These are phyloP conservation scores for Musa acuminata DNA, from an alignment of 176 grass and related monocot species.

Conservation along the genomic window DNA sequence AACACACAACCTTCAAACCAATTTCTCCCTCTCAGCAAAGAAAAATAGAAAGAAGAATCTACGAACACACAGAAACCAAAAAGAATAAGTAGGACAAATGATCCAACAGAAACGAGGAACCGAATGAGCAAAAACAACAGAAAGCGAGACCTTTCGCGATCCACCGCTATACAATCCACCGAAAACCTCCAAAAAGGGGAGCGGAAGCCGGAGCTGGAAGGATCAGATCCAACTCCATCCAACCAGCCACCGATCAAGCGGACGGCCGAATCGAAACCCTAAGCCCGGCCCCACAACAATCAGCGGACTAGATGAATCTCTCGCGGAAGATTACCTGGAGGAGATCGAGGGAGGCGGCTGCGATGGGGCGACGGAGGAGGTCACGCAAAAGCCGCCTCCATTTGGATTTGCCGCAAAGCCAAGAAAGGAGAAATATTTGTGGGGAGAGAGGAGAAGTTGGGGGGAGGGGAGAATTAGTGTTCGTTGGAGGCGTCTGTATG, in stretches of 20 bases:
- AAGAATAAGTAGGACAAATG: background rate
- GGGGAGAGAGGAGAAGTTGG: background rate
- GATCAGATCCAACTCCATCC: conserved; percentile 5
- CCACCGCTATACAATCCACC: background rate
- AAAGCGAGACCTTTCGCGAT: background rate
- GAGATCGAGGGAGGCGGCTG: background rate
- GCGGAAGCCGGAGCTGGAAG: background rate
- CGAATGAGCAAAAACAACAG: background rate
- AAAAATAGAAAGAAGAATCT: background rate
- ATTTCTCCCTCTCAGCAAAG: background rate
- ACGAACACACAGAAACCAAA: background rate
- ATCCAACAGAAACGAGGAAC: background rate
- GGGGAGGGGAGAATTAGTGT: background rate
- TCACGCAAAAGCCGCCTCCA: background rate
- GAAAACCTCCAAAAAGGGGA: conserved; percentile 13
- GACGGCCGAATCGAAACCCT: background rate
- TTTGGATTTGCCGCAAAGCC: background rate
- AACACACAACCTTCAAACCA: background rate
- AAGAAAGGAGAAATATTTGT: too few relatives aligned
- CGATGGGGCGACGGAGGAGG: background rate
- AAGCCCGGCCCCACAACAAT: background rate
- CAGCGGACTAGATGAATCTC: background rate
- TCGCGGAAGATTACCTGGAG: background rate
- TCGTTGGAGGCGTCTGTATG: background rate
- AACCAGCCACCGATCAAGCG: background rate